These are phyloP conservation scores for Salix brachista DNA, from an alignment of 345 rosid species.

Conservation along the genomic window DNA sequence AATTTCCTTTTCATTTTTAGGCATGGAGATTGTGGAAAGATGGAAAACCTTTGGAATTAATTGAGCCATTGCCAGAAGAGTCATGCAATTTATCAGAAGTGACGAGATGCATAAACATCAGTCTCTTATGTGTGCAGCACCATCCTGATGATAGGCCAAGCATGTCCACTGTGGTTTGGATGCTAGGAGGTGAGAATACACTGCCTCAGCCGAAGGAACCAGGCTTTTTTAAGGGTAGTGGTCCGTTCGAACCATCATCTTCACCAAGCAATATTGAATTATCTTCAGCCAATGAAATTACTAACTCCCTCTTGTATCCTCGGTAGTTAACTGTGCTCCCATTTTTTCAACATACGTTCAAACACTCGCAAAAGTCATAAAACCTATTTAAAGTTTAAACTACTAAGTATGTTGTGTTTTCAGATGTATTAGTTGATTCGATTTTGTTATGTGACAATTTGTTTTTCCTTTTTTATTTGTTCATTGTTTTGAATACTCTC, in stretches of 20 bases:
- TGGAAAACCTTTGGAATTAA: background rate
- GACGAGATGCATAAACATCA: background rate
- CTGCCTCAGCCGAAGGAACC: background rate
- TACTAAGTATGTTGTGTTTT: too few relatives aligned
- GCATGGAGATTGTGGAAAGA: background rate
- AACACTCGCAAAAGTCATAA: too few relatives aligned
- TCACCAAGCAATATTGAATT: background rate
- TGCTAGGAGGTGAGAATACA: conserved; percentile 1
- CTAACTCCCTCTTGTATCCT: background rate
- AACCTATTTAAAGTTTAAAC: too few relatives aligned
- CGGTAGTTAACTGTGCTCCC: background rate
- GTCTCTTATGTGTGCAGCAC: background rate
- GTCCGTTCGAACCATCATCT: background rate
- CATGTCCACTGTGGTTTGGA: background rate
- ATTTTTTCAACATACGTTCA: too few relatives aligned
- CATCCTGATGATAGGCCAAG: background rate
- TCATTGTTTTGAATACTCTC: too few relatives aligned
- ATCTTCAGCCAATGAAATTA: background rate
- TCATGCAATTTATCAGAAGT: background rate
- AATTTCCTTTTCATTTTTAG: background rate
- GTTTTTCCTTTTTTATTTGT: too few relatives aligned
- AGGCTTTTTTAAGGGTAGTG: background rate
- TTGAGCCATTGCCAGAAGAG: background rate
- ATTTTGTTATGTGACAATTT: too few relatives aligned
- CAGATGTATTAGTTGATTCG: too few relatives aligned